Percentiles rank a stretch among this genome's conserved stretches.
These are phyloP conservation scores for Leccinellum albellum DNA, from an alignment of 768 basidiomycete genomes.

Conservation along the genomic window DNA sequence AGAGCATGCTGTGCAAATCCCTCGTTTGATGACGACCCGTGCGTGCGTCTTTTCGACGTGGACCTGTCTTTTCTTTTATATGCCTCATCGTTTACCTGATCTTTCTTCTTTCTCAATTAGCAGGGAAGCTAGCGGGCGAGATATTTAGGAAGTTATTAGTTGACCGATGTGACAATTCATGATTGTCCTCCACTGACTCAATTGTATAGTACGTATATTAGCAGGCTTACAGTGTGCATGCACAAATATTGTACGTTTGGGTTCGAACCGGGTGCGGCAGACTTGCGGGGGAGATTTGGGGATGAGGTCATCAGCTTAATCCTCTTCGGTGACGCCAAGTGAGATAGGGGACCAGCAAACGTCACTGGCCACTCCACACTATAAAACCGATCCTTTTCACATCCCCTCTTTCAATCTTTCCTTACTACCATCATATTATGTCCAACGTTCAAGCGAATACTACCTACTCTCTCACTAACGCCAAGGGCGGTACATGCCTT, in stretches of 20 bases:
- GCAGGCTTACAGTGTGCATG: slow-evolving; percentile 13
- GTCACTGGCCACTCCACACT: neutral
- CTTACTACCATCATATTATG: slow-evolving; percentile 11
- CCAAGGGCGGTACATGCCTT: slow-evolving; percentile 47
- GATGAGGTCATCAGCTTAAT: neutral
- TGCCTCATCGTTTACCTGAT: neutral
- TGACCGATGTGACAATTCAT: neutral
- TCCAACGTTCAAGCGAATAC: slow-evolving; percentile 30
- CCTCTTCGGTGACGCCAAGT: neutral
- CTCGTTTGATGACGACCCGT: slow-evolving; percentile 34
- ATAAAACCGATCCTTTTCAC: neutral
- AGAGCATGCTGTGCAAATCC: slow-evolving; percentile 70
- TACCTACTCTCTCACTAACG: slow-evolving; percentile 48
- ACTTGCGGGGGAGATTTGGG: too few relatives aligned
- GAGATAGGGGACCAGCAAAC: neutral
- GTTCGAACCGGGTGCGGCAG: neutral
- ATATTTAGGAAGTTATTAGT: neutral
- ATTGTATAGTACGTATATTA: slow-evolving; percentile 11
- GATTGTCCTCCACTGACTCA: neutral
- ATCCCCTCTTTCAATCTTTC: neutral
- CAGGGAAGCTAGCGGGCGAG: neutral
- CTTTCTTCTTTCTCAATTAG: neutral
- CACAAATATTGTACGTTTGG: neutral
- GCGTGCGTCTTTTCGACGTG: neutral
- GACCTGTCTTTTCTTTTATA: neutral